phyloP scores from a whole-genome alignment of 1,139 yeast genomes.

The Debaryomycetaceae sp. region DNA sequence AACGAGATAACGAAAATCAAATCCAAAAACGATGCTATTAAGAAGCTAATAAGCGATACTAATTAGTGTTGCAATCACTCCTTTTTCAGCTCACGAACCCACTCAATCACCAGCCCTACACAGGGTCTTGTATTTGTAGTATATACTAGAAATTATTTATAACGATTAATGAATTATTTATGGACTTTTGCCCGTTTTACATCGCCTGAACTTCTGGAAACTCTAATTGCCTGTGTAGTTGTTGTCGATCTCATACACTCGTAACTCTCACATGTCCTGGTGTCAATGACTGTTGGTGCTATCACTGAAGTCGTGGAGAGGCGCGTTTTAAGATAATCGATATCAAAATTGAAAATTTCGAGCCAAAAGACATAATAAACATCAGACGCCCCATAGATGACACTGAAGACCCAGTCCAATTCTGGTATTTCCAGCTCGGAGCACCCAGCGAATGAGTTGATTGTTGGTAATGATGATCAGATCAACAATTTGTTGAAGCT shows the following conservation, averaged over 20 bases:
- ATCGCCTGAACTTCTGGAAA: no score
- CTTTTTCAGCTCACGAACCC: no score
- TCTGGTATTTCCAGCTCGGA: conserved; percentile 8
- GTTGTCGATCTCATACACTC: no score
- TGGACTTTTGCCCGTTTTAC: not conserved
- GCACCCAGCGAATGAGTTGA: conserved; percentile 21
- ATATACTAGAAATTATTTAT: not conserved
- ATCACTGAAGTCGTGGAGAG: not conserved
- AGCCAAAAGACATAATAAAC: not conserved
- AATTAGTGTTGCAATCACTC: not conserved
- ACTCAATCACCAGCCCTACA: not conserved
- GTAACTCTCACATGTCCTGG: no score
- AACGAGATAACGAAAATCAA: conserved; percentile 37
- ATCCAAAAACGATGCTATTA: conserved; percentile 32
- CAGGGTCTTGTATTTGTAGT: not conserved
- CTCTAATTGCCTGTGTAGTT: no score
- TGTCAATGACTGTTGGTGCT: no score
- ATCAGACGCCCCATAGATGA: conserved; percentile 2
- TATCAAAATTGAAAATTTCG: not conserved
- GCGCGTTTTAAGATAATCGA: not conserved
- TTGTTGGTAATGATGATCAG: conserved; percentile 27
- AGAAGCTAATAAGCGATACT: conserved; percentile 12
- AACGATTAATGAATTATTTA: not conserved
- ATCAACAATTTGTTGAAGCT: conserved; percentile 22
- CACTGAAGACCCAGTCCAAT: conserved; percentile 11